Evolutionary conservation across 2,329 filamentous ascomycete species (phyloP).

Genomic region (Dryadomyces quercivorus): DNA sequence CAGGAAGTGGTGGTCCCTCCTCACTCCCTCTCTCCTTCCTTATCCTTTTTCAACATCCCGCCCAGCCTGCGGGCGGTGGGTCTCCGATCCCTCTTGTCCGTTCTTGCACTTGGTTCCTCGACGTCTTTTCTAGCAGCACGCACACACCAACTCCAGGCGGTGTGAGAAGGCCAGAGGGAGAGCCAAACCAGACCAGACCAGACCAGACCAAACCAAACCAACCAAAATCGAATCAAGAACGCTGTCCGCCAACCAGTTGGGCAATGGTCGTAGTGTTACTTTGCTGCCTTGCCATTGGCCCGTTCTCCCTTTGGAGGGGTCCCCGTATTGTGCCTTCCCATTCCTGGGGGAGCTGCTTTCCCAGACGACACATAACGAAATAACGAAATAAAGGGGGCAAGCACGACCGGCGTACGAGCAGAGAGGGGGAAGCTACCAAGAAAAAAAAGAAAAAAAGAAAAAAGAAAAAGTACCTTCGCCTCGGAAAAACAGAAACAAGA

Average conservation of each 20-base stretch:
- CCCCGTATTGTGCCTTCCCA: too few species aligned
- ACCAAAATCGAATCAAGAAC: too few species aligned
- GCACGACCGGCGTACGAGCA: too few species aligned
- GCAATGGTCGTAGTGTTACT: neutral
- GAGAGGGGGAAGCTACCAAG: neutral
- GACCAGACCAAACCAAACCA: too few species aligned
- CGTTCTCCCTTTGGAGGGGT: too few species aligned
- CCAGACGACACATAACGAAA: neutral
- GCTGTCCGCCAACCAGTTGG: neutral
- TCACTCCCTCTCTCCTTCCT: neutral
- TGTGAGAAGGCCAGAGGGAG: neutral
- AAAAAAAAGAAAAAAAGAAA: neutral
- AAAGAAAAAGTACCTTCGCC: neutral
- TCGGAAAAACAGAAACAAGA: neutral
- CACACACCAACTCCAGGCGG: constrained; percentile 1
- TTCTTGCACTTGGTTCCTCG: neutral
- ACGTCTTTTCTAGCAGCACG: neutral
- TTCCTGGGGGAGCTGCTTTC: neutral
- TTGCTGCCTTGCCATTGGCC: neutral
- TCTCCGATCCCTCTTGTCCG: neutral
- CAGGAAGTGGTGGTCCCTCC: neutral
- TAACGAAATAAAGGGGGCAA: neutral
- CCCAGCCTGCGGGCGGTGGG: neutral
- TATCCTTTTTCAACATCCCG: neutral
- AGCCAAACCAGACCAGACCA: too few species aligned